Evolutionary conservation across 2,329 filamentous ascomycete species (phyloP).

Genomic region (Colletotrichum lini): DNA sequence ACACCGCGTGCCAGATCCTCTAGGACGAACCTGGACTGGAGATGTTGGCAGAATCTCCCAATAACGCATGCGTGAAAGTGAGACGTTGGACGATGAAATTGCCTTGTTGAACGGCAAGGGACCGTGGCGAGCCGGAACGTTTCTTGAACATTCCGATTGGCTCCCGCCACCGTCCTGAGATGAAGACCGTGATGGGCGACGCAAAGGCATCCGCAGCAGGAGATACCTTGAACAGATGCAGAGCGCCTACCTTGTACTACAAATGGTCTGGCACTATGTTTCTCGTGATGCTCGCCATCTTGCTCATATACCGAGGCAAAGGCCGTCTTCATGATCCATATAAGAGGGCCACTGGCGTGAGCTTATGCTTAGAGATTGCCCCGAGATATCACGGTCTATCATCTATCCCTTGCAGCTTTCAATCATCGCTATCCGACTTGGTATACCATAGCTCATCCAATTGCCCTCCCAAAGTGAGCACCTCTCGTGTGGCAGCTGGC

Average conservation of each 20-base stretch:
- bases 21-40: background rate
- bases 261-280: background rate
- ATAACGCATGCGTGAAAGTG: background rate
- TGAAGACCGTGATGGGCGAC: background rate
- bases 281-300: too few relatives aligned
- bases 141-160: slow-evolving; percentile 22
- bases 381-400: background rate
- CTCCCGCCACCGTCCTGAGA: background rate
- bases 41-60: slow-evolving; percentile 5
- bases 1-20: background rate
- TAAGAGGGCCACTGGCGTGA: background rate
- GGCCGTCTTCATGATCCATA: background rate
- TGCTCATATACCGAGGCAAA: too few relatives aligned
- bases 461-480: background rate
- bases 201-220: background rate
- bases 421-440: too few relatives aligned
- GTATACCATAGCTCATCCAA: too few relatives aligned
- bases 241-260: background rate
- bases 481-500: background rate
- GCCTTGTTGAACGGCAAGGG: background rate
- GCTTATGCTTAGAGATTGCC: too few relatives aligned
- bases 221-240: background rate
- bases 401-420: too few relatives aligned
- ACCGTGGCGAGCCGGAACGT: background rate
- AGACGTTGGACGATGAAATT: background rate